Percentiles rank a stretch among this genome's conserved stretches.
phyloP scores from a whole-genome alignment of 345 rosid species.

The thale cress (Arabidopsis thaliana) region TAIR10.1 NC_003070.9:1084001-1084500 shows the following conservation, averaged over 20 bases:
- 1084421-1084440: background rate
- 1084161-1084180: background rate
- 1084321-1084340: background rate
- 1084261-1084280: background rate
- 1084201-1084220: background rate
- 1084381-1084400: background rate
- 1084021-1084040: background rate
- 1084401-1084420: background rate
- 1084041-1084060: background rate
- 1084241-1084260: background rate
- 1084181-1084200: background rate
- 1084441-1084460: no score
- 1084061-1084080: constrained; percentile 1
- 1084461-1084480: no score
- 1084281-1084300: background rate
- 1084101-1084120: background rate
- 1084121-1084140: background rate
- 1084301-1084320: background rate
- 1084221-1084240: background rate
- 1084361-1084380: background rate
- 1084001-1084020: background rate
- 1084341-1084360: background rate
- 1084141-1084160: background rate
- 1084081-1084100: constrained; percentile 2
- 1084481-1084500: no score